Evolutionary conservation across 768 basidiomycete species (phyloP).

Genomic region (Neoboletus subvelutipes): DNA sequence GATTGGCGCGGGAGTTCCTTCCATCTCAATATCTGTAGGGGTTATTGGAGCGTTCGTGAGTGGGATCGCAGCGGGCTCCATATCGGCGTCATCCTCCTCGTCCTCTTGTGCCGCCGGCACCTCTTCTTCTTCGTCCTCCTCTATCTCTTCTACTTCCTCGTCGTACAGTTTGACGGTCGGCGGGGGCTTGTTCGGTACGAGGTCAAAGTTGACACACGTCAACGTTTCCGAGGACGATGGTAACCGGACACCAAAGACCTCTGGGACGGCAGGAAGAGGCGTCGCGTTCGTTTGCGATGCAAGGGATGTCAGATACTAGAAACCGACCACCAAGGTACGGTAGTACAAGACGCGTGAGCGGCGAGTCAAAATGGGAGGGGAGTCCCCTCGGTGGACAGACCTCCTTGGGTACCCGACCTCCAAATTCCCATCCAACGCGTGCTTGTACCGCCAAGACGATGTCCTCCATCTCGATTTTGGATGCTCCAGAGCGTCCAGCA

Average conservation of each 20-base stretch:
- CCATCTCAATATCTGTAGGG: slow-evolving; percentile 65
- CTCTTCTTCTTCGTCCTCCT: slow-evolving; percentile 40
- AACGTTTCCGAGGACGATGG: slow-evolving; percentile 68
- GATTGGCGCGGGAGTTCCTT: slow-evolving; percentile 33
- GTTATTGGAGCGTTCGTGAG: slow-evolving; percentile 36
- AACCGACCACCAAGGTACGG: background rate
- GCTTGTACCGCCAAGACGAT: slow-evolving; percentile 80
- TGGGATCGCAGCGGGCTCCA: slow-evolving; percentile 64
- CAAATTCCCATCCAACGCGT: slow-evolving; percentile 91
- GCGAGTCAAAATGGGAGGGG: background rate
- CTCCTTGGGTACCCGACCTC: slow-evolving; percentile 87
- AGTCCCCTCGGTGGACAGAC: slow-evolving; percentile 37
- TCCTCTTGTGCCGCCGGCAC: slow-evolving; percentile 48
- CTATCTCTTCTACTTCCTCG: slow-evolving; percentile 80
- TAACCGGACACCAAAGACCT: slow-evolving; percentile 85
- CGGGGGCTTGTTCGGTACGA: slow-evolving; percentile 82
- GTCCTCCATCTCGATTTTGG: slow-evolving; percentile 82
- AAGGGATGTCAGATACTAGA: slow-evolving; percentile 72
- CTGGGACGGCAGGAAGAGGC: slow-evolving; percentile 81
- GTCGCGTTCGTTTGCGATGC: slow-evolving; percentile 81
- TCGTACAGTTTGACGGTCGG: slow-evolving; percentile 74
- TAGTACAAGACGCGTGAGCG: background rate
- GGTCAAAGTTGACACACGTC: slow-evolving; percentile 80
- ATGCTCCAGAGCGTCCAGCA: slow-evolving; percentile 60
- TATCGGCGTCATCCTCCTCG: slow-evolving; percentile 55